These are phyloP conservation scores for Coemansia sp. DNA, from an alignment of 192 early-diverging fungal genomes.

Conservation along the genomic window DNA sequence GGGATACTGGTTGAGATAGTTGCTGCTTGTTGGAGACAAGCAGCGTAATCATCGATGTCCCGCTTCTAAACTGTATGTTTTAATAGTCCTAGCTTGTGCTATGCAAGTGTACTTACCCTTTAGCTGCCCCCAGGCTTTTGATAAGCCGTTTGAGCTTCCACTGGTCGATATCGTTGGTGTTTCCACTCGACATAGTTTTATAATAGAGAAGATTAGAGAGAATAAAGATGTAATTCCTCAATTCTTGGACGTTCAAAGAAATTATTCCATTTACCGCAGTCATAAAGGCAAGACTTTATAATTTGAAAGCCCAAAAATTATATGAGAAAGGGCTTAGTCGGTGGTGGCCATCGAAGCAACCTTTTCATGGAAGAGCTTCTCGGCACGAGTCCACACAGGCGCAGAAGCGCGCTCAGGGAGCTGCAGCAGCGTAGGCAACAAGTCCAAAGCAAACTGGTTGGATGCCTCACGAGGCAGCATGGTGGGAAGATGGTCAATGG, in stretches of 20 bases:
- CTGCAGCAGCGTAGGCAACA: constrained; percentile 80
- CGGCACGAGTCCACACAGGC: constrained; percentile 80
- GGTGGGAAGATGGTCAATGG: constrained; percentile 96
- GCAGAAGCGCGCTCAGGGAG: constrained; percentile 64
- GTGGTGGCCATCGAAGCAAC: constrained; percentile 56
- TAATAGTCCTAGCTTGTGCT: not conserved
- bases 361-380: constrained; percentile 82
- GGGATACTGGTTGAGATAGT: constrained; percentile 73
- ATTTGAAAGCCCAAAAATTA: not conserved
- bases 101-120: constrained; percentile 62
- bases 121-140: constrained; percentile 81
- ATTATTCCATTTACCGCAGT: too few species aligned
- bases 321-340: constrained; percentile 11
- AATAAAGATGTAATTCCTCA: not conserved
- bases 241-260: too few species aligned
- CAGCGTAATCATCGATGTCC: constrained; percentile 97
- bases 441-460: constrained; percentile 81
- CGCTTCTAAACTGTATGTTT: constrained; percentile 60
- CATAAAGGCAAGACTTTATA: not conserved
- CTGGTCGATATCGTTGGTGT: constrained; percentile 73
- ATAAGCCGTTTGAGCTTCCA: constrained; percentile 96
- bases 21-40: constrained; percentile 86
- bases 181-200: too few species aligned
- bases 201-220: not conserved
- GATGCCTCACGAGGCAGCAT: constrained; percentile 90